phyloP scores from a whole-genome alignment of 73 alveolate species.

The Vitrella brassicaformis region DNA sequence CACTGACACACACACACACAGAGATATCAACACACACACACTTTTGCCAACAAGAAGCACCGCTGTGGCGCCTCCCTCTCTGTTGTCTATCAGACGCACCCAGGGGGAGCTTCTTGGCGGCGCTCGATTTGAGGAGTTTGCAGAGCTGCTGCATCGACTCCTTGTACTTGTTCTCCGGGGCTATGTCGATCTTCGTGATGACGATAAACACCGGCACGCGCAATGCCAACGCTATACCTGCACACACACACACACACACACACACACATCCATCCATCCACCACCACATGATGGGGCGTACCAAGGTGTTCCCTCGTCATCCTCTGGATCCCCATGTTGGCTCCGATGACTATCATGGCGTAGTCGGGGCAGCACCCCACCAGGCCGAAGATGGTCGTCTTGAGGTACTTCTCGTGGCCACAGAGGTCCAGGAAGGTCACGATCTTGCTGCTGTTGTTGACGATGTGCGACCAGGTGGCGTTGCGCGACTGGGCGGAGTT shows the following conservation, averaged over 20 bases:
- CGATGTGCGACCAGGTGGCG: slow-evolving; percentile 17
- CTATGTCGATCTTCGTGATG: slow-evolving; percentile 88
- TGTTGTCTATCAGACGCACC: slow-evolving; percentile 62
- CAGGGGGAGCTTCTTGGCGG: slow-evolving; percentile 65
- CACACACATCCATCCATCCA: no score
- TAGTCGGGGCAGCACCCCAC: slow-evolving; percentile 88
- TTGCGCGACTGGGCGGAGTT: background rate
- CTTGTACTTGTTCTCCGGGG: slow-evolving; percentile 84
- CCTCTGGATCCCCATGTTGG: slow-evolving; percentile 82
- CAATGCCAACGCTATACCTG: slow-evolving; percentile 73
- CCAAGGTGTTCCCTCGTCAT: slow-evolving; percentile 99
- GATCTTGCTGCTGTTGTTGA: background rate
- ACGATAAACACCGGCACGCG: slow-evolving; percentile 86
- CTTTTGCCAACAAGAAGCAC: slow-evolving; percentile 72
- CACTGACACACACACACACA: slow-evolving; percentile 16
- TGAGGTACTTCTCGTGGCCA: slow-evolving; percentile 96
- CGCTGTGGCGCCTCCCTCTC: slow-evolving; percentile 68
- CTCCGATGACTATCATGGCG: slow-evolving; percentile 85
- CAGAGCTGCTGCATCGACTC: slow-evolving; percentile 58
- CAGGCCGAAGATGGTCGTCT: slow-evolving; percentile 95
- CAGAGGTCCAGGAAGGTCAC: slow-evolving; percentile 83
- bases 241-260: no score
- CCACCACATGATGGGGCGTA: no score
- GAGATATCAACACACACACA: slow-evolving; percentile 62
- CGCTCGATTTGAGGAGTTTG: slow-evolving; percentile 61